These are phyloP conservation scores for Epichloe aotearoae DNA, from an alignment of 2,329 filamentous ascomycete species.

Conservation along the genomic window DNA sequence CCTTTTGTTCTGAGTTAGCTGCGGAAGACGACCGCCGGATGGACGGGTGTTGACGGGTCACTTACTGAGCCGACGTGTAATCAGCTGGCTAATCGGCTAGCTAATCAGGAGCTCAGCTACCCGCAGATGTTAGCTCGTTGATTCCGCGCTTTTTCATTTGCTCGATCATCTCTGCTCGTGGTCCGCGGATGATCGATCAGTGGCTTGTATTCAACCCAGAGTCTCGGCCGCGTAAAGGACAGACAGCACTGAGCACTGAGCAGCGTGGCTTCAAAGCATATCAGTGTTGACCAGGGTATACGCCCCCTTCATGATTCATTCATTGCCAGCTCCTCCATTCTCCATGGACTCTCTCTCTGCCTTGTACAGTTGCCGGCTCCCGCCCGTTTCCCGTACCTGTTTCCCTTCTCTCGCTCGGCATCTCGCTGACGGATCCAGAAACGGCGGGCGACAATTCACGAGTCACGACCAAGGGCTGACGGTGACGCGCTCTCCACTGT, in stretches of 20 bases:
- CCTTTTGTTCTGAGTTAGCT: no score
- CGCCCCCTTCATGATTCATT: background rate
- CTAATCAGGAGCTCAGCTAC: background rate
- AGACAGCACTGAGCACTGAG: background rate
- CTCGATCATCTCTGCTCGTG: background rate
- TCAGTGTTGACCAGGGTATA: background rate
- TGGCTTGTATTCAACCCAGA: background rate
- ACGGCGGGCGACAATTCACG: background rate
- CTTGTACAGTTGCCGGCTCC: no score
- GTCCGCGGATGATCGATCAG: background rate
- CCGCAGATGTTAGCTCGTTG: background rate
- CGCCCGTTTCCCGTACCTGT: background rate
- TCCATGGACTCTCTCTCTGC: no score
- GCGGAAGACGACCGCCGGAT: no score
- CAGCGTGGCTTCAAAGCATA: background rate
- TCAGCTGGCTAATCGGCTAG: background rate
- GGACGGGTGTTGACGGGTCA: background rate
- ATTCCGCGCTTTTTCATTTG: background rate
- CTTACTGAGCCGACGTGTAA: background rate
- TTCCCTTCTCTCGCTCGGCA: background rate
- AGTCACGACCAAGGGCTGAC: no score
- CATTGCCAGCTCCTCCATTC: background rate
- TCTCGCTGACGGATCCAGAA: background rate
- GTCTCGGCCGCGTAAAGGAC: background rate
- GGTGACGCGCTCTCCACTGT: no score